Percentiles rank a stretch among this genome's conserved stretches.
Evolutionary conservation across 352 stramenopile species (phyloP).

Genomic region (Globisporangium paroecandrum): DNA sequence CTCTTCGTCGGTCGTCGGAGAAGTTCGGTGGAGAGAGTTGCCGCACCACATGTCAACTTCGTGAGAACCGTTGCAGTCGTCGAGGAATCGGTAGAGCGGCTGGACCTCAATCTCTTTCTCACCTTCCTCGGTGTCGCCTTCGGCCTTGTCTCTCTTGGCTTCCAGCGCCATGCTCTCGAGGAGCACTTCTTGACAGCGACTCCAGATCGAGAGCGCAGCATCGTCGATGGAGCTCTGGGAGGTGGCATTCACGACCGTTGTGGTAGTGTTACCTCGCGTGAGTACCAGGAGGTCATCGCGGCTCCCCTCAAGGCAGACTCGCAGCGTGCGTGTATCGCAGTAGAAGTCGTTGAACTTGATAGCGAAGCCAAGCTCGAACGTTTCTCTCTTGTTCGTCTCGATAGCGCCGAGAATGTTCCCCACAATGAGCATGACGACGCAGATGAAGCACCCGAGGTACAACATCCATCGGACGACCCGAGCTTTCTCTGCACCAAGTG

Average conservation of each 20-base stretch:
- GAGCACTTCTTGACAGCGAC: not conserved
- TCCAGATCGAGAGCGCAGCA: not conserved
- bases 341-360: constrained; percentile 13
- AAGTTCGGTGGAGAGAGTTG: not conserved
- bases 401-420: not conserved
- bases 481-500: no score
- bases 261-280: not conserved
- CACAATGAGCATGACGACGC: not conserved
- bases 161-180: no score
- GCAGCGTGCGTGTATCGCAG: constrained; percentile 4
- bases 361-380: not conserved
- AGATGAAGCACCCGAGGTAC: not conserved
- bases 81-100: constrained; percentile 3
- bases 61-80: not conserved
- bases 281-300: not conserved
- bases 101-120: not conserved
- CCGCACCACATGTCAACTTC: constrained; percentile 2
- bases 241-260: no score
- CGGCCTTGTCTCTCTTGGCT: no score
- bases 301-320: not conserved
- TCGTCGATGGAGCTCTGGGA: no score
- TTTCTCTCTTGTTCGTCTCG: not conserved
- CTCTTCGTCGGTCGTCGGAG: not conserved
- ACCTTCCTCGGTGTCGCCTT: not conserved
- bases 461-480: no score